A percentile compares a stretch with the other conserved stretches of the same genome.
phyloP scores from a whole-genome alignment of 2,329 filamentous ascomycete species.

The Botrytis elliptica region DNA sequence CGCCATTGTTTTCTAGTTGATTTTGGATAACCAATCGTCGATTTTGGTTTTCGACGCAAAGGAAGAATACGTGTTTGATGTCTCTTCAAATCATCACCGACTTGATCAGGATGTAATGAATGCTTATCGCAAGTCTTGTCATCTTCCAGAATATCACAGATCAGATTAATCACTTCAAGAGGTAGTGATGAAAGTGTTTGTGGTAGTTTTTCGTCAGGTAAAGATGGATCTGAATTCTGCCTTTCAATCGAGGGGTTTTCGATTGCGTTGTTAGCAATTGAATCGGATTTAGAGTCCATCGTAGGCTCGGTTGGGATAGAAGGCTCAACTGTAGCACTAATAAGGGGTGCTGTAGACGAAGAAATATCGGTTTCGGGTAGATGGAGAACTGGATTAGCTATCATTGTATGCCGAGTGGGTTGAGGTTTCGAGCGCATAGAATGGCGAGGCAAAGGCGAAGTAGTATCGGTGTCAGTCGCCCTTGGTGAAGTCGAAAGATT shows the following conservation, averaged over 20 bases:
- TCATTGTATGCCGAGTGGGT: conserved; percentile 31
- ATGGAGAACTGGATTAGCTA: conserved; percentile 30
- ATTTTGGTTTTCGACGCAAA: conserved; percentile 7
- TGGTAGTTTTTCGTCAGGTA: conserved; percentile 42
- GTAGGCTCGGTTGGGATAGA: neutral
- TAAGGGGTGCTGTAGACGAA: neutral
- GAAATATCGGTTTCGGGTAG: conserved; percentile 18
- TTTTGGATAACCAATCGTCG: neutral
- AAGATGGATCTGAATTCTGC: neutral
- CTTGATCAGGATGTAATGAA: conserved; percentile 43
- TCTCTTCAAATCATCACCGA: conserved; percentile 25
- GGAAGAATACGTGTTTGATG: conserved; percentile 14
- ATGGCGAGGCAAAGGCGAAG: conserved; percentile 22
- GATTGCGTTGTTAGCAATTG: neutral
- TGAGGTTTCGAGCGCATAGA: conserved; percentile 40
- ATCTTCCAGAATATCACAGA: conserved; percentile 59
- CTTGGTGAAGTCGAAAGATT: conserved; percentile 29
- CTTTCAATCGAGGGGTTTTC: neutral
- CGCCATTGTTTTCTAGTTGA: conserved; percentile 48
- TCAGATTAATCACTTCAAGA: conserved; percentile 56
- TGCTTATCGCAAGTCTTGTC: conserved; percentile 54
- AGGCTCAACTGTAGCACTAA: neutral
- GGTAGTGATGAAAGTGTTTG: conserved; percentile 57
- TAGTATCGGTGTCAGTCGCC: conserved; percentile 24
- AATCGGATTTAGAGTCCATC: neutral